These are phyloP conservation scores for Naganishia randhawae DNA, from an alignment of 768 basidiomycete genomes.

Conservation along the genomic window DNA sequence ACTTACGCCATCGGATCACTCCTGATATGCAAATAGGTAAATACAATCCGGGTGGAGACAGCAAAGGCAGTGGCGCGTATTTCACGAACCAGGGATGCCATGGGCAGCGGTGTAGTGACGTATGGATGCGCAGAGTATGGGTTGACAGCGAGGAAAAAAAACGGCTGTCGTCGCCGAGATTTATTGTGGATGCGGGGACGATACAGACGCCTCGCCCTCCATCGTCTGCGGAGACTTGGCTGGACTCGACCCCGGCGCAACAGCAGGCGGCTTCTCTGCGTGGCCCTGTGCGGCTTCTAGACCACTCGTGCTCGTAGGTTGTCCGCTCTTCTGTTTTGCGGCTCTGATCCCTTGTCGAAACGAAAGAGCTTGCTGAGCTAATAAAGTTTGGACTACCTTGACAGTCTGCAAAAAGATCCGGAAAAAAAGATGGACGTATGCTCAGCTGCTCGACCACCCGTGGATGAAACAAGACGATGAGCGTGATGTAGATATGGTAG, in stretches of 20 bases:
- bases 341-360: constrained; percentile 56
- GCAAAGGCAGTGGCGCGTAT: too few relatives aligned
- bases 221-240: neutral
- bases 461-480: constrained; percentile 56
- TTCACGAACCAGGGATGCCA: neutral
- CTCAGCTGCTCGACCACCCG: constrained; percentile 80
- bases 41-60: too few relatives aligned
- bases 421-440: too few relatives aligned
- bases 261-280: neutral
- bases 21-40: too few relatives aligned
- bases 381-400: too few relatives aligned
- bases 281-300: constrained; percentile 20
- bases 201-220: neutral
- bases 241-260: neutral
- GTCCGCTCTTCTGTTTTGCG: constrained; percentile 28
- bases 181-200: neutral
- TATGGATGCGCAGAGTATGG: neutral
- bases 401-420: too few relatives aligned
- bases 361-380: too few relatives aligned
- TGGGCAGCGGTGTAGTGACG: neutral
- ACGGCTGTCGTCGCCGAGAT: neutral
- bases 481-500: too few relatives aligned
- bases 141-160: neutral
- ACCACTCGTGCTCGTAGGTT: constrained; percentile 14
- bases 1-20: too few relatives aligned